These are phyloP conservation scores for Penicillium sp. DNA, from an alignment of 2,329 filamentous ascomycete genomes.

Conservation along the genomic window DNA sequence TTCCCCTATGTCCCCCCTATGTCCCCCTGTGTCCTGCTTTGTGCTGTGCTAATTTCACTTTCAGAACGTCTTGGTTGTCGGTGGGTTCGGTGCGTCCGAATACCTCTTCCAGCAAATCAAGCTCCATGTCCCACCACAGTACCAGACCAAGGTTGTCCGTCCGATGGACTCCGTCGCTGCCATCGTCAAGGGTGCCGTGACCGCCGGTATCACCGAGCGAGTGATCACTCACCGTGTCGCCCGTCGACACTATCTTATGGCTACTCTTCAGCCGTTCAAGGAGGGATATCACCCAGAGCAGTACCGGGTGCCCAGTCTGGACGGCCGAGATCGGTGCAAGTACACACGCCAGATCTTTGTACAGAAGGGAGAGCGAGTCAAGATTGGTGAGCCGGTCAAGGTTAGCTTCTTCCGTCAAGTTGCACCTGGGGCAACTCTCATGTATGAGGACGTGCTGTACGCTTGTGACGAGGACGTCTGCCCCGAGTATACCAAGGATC, in stretches of 20 bases:
- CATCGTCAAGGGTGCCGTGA: slow-evolving; percentile 97
- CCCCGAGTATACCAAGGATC: slow-evolving; percentile 98
- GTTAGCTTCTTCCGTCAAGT: slow-evolving; percentile 98
- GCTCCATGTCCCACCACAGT: slow-evolving; percentile 95
- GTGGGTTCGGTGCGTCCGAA: slow-evolving; percentile 96
- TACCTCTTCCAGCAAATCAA: slow-evolving; percentile 99
- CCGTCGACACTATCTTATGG: slow-evolving; percentile 98
- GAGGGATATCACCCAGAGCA: slow-evolving; percentile 98
- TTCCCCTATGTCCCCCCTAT: neutral
- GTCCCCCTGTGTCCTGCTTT: neutral
- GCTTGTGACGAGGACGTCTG: slow-evolving; percentile 98
- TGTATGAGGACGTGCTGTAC: slow-evolving; percentile 99
- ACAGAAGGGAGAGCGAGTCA: slow-evolving; percentile 96
- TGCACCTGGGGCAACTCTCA: slow-evolving; percentile 91
- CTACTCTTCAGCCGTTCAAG: slow-evolving; percentile 96
- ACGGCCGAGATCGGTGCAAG: slow-evolving; percentile 97
- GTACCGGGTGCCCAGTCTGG: slow-evolving; percentile 92
- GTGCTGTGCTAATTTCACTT: slow-evolving; percentile 20
- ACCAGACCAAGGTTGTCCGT: slow-evolving; percentile 95
- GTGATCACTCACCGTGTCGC: slow-evolving; percentile 97
- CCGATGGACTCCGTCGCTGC: slow-evolving; percentile 99
- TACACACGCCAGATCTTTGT: slow-evolving; percentile 98
- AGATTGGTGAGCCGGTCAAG: slow-evolving; percentile 98
- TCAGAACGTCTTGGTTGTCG: slow-evolving; percentile 90
- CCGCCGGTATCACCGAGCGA: slow-evolving; percentile 94